Base-by-base conservation (phyloP, 441 rosid genomes). In the Aquilaria agallochum region DNA sequence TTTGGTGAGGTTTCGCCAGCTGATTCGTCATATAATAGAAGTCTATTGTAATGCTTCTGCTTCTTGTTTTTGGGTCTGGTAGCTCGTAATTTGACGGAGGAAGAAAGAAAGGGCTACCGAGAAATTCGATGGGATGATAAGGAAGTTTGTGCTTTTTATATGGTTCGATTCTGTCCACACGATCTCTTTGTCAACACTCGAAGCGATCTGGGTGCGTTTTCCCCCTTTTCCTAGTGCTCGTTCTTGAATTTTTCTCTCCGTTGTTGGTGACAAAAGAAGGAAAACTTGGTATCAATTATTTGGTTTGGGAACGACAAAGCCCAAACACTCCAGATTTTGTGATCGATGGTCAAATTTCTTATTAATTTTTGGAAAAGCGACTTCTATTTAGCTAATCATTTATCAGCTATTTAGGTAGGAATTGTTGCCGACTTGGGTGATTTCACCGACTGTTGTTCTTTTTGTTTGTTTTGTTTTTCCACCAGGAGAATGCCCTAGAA, bases 101-200 rank as follows among this genome's bases (percentile, higher is more conserved):
- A 88, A 57, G 93, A 95, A 83, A 85, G 77, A 68, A 95, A 84
- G 70, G 97, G 87, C 6, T 83, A 78, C 73, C 83, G 73, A 82
- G 99, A 92, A 74, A 62, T 92, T 52, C 82, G 77, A 47, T 95
- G 99, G 99, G 93, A 95, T 62, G 97, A 92, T 12, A 90, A 84
- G 79, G 99, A 90, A 62, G 99, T 95, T n/a, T 95, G 99, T 71
- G 87, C 84, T 3, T 90, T 79, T 64, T 92, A 83, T 65, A 92
- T 95, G 99, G 97, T 95, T 81, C 84, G 97, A 8, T 92, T 95
- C 69, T 95, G 99, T 66, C 98, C 99, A 56, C 96, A 95, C 49
- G 98, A 95, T 57, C 99, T 95, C 80, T 95, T 95, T 53, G 95
- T 95, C 79, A 95, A 95, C 77, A 95, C 98, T 54, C 82, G 84